A percentile compares a stretch with the other conserved stretches of the same genome.
phyloP scores from a whole-genome alignment of 768 basidiomycete genomes.

The Leucocoprinus leucothites region DNA sequence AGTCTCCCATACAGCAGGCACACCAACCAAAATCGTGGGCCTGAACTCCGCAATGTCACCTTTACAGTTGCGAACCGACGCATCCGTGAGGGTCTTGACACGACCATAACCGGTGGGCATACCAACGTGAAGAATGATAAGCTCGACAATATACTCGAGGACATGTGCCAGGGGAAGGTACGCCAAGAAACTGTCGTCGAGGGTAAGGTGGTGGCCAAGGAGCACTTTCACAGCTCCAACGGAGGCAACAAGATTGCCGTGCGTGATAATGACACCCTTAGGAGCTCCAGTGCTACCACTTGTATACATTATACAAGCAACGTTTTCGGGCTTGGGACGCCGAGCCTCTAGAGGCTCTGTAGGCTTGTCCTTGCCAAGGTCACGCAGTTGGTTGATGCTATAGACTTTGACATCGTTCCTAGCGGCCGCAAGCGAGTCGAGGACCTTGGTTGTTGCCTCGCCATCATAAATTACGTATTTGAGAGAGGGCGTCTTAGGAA shows the following conservation, averaged over 20 bases:
- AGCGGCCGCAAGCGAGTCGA: conserved; percentile 56
- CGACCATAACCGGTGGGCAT: conserved; percentile 86
- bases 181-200: conserved; percentile 74
- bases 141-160: conserved; percentile 92
- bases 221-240: conserved; percentile 78
- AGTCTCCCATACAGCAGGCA: conserved; percentile 96
- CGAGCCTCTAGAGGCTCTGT: conserved; percentile 47
- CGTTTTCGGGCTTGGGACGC: conserved; percentile 37
- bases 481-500: conserved; percentile 70
- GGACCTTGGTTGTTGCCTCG: conserved; percentile 41
- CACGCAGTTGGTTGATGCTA: conserved; percentile 68
- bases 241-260: conserved; percentile 82
- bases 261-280: conserved; percentile 90
- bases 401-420: conserved; percentile 60
- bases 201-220: conserved; percentile 61
- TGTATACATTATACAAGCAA: conserved; percentile 69
- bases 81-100: conserved; percentile 94
- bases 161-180: conserved; percentile 95
- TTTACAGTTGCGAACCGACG: conserved; percentile 79
- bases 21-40: conserved; percentile 91
- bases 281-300: conserved; percentile 89
- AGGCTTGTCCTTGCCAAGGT: conserved; percentile 57
- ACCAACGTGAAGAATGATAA: conserved; percentile 69
- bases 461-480: conserved; percentile 88
- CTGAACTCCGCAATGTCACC: conserved; percentile 84